Conservation (phyloP, 495 filamentous ascomycete genomes). For the Talaromyces trachyspermus region DNA sequence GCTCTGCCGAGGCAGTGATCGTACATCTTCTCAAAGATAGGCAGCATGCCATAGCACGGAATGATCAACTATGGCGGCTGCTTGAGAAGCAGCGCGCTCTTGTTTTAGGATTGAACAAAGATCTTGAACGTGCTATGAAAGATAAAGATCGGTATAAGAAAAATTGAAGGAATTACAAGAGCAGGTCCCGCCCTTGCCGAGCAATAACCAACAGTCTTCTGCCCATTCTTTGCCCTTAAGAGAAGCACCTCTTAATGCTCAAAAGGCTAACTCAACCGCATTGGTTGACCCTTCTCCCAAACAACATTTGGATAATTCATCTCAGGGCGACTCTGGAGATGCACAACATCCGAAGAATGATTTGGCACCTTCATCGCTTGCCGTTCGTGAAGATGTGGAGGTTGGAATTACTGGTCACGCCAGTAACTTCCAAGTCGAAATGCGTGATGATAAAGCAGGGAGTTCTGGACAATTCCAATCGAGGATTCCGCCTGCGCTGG, state of each 20-base stretch:
- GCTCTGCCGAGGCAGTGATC: constrained; percentile 84
- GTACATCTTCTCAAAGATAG: constrained; percentile 87
- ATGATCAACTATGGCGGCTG: constrained; percentile 86
- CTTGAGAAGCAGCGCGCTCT: constrained; percentile 94
- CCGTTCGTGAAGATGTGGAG: background rate
- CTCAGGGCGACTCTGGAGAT: background rate
- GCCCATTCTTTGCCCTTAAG: background rate
- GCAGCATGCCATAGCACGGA: constrained; percentile 77
- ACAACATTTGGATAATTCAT: background rate
- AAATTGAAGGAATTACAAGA: constrained; percentile 72
- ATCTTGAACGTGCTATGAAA: constrained; percentile 83
- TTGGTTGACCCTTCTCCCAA: background rate
- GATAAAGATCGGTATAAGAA: constrained; percentile 93
- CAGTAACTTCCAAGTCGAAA: too few species aligned
- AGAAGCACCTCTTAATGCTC: background rate
- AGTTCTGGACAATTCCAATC: background rate
- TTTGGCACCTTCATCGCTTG: background rate
- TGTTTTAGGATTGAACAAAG: constrained; percentile 89
- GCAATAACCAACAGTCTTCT: constrained; percentile 1
- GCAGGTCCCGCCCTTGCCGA: constrained; percentile 42
- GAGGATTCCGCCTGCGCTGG: constrained; percentile 7
- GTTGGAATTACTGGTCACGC: background rate
- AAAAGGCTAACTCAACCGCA: background rate
- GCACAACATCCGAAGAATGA: background rate
- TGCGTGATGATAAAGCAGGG: too few species aligned